These are phyloP conservation scores for Calonectria pseudoturangicola DNA, from an alignment of 2,329 filamentous ascomycete species.

Conservation along the genomic window DNA sequence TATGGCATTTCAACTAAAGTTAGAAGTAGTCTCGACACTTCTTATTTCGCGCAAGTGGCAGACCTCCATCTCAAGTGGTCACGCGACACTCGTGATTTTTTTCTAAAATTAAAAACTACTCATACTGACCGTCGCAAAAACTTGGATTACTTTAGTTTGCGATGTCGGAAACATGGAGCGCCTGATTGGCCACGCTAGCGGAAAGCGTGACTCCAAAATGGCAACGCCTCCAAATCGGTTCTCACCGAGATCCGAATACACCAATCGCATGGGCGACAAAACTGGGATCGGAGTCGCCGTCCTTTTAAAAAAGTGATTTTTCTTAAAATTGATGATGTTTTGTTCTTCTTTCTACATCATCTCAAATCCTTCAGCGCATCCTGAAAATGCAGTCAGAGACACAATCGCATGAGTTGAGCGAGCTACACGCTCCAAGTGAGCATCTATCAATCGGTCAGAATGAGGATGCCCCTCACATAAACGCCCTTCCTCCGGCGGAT, in stretches of 20 bases:
- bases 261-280: constrained; percentile 40
- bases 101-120: not conserved
- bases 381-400: constrained; percentile 37
- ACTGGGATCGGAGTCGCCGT: constrained; percentile 32
- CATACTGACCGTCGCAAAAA: not conserved
- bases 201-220: constrained; percentile 34
- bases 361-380: not conserved
- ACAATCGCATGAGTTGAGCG: constrained; percentile 43
- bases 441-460: constrained; percentile 11
- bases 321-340: not conserved
- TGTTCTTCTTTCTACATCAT: not conserved
- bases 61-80: no score
- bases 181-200: constrained; percentile 43
- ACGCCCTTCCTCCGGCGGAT: constrained; percentile 55
- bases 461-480: constrained; percentile 22
- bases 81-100: not conserved
- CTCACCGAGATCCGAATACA: constrained; percentile 30
- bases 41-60: no score
- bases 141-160: constrained; percentile 28
- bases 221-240: constrained; percentile 38
- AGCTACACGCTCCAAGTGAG: constrained; percentile 24
- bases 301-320: not conserved
- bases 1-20: no score
- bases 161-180: constrained; percentile 47
- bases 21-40: no score